Evolutionary conservation across 75 land plant genomes (phyloP).

Genomic region (Sequoia sempervirens): DNA sequence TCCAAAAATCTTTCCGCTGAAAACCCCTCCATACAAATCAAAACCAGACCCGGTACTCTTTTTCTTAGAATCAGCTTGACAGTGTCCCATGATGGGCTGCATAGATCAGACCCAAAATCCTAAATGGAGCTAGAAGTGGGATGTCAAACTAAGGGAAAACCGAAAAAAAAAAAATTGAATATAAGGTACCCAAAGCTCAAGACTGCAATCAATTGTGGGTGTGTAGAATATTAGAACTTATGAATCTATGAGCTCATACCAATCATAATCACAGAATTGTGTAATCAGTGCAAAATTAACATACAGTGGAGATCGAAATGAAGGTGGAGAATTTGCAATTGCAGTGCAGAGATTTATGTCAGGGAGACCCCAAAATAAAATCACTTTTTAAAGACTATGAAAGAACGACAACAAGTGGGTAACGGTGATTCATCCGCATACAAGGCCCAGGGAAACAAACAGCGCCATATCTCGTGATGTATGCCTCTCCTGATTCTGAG

Average conservation of each 20-base stretch:
- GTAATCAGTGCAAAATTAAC: conserved; percentile 1
- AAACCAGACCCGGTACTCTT: conserved; percentile 6
- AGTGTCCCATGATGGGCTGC: conserved; percentile 1
- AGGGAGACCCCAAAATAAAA: not conserved
- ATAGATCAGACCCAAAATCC: not conserved
- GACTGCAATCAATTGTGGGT: not conserved
- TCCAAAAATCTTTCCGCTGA: conserved; percentile 6
- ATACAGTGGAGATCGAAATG: not conserved
- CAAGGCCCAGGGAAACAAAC: not conserved
- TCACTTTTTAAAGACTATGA: not conserved
- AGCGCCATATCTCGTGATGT: not conserved
- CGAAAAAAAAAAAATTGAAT: not conserved
- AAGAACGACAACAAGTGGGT: not conserved
- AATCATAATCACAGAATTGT: conserved; percentile 5
- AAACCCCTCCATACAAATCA: conserved; percentile 10
- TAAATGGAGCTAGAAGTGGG: not conserved
- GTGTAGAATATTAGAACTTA: not conserved
- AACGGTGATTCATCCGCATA: not conserved
- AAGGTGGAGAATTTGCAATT: not conserved
- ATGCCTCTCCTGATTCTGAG: not conserved
- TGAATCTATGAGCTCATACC: not conserved
- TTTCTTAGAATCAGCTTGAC: conserved; percentile 3
- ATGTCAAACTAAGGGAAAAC: not conserved
- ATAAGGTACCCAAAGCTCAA: not conserved
- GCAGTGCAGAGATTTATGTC: not conserved